phyloP scores from a whole-genome alignment of 768 basidiomycete species.

The Phallus indusiatus region DNA sequence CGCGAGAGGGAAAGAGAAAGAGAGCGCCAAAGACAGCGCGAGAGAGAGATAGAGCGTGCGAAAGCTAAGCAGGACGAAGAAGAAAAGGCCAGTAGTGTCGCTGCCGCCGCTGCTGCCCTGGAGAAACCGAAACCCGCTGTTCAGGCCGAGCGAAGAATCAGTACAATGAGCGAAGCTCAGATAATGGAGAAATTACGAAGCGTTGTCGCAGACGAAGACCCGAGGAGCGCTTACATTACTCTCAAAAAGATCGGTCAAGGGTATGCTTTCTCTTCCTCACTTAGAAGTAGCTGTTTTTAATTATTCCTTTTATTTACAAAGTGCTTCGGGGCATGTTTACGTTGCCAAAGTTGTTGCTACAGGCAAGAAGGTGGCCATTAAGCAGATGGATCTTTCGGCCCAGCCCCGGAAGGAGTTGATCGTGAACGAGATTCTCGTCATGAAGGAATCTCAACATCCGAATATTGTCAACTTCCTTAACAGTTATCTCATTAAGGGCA shows the following conservation, averaged over 20 bases:
- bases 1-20: constrained; percentile 27
- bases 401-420: constrained; percentile 96
- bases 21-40: constrained; percentile 18
- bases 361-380: constrained; percentile 89
- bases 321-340: constrained; percentile 96
- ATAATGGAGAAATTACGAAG: constrained; percentile 95
- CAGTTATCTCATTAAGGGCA: constrained; percentile 78
- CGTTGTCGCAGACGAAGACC: constrained; percentile 82
- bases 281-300: too few relatives aligned
- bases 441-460: constrained; percentile 96
- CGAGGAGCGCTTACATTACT: constrained; percentile 84
- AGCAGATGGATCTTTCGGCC: constrained; percentile 94
- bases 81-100: constrained; percentile 44
- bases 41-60: constrained; percentile 17
- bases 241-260: constrained; percentile 99
- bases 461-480: constrained; percentile 97
- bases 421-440: constrained; percentile 96
- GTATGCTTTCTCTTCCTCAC: constrained; percentile 40
- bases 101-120: constrained; percentile 63
- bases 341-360: constrained; percentile 85
- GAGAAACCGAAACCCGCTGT: constrained; percentile 41
- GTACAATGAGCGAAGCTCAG: constrained; percentile 94
- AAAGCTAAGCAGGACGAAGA: constrained; percentile 31
- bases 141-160: constrained; percentile 74
- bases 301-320: constrained; percentile 23